Percentiles rank a stretch among this genome's conserved stretches.
phyloP scores from a whole-genome alignment of 345 rosid species.

The Physaria fendleri region DNA sequence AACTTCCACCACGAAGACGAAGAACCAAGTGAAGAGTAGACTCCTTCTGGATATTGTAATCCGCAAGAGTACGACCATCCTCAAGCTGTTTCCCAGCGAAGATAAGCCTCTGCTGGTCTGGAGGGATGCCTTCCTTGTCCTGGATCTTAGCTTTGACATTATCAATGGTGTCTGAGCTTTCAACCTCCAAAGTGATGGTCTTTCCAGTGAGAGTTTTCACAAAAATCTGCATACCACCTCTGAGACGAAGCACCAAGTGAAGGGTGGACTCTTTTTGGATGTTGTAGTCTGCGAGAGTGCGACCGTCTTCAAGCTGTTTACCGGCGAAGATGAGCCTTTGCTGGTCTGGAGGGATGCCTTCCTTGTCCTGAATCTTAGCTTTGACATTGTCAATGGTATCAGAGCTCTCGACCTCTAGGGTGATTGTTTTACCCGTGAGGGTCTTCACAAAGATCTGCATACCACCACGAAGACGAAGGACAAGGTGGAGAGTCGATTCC shows the following conservation, averaged over 20 bases:
- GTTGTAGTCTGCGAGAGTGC: constrained; percentile 26
- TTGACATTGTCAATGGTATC: constrained; percentile 28
- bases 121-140: constrained; percentile 31
- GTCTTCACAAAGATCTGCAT: constrained; percentile 32
- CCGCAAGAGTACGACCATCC: constrained; percentile 30
- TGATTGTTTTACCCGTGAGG: background rate
- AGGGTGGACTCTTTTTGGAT: constrained; percentile 31
- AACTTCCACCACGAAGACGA: constrained; percentile 31
- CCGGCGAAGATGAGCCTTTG: constrained; percentile 27
- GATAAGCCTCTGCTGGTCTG: constrained; percentile 33
- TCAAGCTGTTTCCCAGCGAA: constrained; percentile 28
- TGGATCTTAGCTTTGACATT: constrained; percentile 23
- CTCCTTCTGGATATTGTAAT: constrained; percentile 36
- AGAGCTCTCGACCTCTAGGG: constrained; percentile 20
- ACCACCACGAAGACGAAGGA: constrained; percentile 23
- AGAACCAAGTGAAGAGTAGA: constrained; percentile 28
- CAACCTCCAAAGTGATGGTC: constrained; percentile 20
- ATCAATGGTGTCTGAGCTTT: constrained; percentile 22
- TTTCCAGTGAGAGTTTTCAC: constrained; percentile 27
- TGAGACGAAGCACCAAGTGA: constrained; percentile 17
- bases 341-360: constrained; percentile 28
- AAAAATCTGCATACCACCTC: constrained; percentile 31
- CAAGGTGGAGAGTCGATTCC: constrained; percentile 21
- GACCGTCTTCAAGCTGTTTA: constrained; percentile 22
- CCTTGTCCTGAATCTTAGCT: constrained; percentile 23